Evolutionary conservation across 345 rosid genomes (phyloP).

Genomic region (Lepidium sativum): DNA sequence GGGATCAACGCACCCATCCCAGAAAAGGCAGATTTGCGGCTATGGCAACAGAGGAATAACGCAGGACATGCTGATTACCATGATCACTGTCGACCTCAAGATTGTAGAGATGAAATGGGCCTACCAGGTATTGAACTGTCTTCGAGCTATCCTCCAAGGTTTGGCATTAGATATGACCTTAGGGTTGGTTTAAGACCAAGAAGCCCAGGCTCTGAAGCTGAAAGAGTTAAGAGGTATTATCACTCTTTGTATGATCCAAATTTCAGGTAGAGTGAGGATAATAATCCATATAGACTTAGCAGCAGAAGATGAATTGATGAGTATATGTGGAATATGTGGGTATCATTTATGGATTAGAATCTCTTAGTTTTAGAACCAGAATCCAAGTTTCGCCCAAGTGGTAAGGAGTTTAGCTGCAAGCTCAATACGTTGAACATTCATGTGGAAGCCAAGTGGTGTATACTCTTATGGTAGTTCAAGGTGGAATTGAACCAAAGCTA

Average conservation of each 20-base stretch:
- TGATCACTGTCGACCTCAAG: slow-evolving; percentile 29
- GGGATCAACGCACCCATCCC: slow-evolving; percentile 88
- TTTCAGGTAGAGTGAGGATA: slow-evolving; percentile 10
- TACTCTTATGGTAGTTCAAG: neutral
- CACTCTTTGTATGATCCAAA: slow-evolving; percentile 19
- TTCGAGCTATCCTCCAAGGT: slow-evolving; percentile 59
- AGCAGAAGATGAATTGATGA: slow-evolving; percentile 6
- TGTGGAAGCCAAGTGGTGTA: no score
- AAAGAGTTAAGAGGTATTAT: slow-evolving; percentile 36
- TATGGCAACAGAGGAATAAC: slow-evolving; percentile 40
- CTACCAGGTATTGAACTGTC: slow-evolving; percentile 47
- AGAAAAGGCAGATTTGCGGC: slow-evolving; percentile 59
- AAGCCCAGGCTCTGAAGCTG: slow-evolving; percentile 29
- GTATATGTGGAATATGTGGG: neutral
- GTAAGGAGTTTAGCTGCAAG: neutral
- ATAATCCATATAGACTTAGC: slow-evolving; percentile 15
- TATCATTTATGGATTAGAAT: neutral
- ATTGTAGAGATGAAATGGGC: slow-evolving; percentile 37
- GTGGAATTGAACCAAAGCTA: neutral
- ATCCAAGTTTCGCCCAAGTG: neutral
- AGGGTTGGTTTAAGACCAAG: slow-evolving; percentile 25
- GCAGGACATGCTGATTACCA: slow-evolving; percentile 33
- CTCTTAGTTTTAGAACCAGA: neutral
- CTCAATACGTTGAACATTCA: neutral
- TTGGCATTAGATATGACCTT: slow-evolving; percentile 33